phyloP scores from a whole-genome alignment of 139 green algal genomes.

The Coelastrella sp. region DNA sequence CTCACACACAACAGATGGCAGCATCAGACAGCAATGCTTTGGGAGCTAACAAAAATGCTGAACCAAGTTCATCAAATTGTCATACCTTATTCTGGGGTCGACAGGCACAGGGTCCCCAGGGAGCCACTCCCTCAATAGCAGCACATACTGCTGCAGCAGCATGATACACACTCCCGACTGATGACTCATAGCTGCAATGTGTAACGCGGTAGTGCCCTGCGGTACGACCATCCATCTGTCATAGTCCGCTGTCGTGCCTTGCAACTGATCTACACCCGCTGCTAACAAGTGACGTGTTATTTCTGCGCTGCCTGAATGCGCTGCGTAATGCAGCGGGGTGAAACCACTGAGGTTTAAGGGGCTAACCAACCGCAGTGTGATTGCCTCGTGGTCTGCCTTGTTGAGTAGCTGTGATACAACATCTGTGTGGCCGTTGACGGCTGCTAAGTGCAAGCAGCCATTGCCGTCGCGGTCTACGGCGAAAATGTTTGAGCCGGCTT shows the following conservation, averaged over 20 bases:
- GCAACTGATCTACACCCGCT: conserved; percentile 12
- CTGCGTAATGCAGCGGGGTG: conserved; percentile 27
- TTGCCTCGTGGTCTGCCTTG: conserved; percentile 5
- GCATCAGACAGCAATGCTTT: no score
- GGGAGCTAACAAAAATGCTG: no score
- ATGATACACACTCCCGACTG: background rate
- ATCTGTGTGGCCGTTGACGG: background rate
- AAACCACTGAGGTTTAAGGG: conserved; percentile 18
- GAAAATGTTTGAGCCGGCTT: conserved; percentile 1
- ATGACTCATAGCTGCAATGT: background rate
- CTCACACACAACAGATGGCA: no score
- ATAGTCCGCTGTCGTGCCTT: background rate
- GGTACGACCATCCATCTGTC: conserved; percentile 27
- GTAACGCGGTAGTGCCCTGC: background rate
- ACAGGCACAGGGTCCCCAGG: background rate
- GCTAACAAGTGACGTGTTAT: background rate
- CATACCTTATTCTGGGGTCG: background rate
- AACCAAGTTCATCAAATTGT: background rate
- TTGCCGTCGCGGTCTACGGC: conserved; percentile 18
- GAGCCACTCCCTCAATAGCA: conserved; percentile 12
- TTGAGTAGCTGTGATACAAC: background rate
- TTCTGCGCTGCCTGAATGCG: background rate
- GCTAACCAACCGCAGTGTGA: background rate
- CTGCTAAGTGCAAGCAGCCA: background rate
- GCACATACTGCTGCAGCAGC: conserved; percentile 10